Evolutionary conservation across 495 filamentous ascomycete species (phyloP).

Genomic region (Penicillium chermesinum): DNA sequence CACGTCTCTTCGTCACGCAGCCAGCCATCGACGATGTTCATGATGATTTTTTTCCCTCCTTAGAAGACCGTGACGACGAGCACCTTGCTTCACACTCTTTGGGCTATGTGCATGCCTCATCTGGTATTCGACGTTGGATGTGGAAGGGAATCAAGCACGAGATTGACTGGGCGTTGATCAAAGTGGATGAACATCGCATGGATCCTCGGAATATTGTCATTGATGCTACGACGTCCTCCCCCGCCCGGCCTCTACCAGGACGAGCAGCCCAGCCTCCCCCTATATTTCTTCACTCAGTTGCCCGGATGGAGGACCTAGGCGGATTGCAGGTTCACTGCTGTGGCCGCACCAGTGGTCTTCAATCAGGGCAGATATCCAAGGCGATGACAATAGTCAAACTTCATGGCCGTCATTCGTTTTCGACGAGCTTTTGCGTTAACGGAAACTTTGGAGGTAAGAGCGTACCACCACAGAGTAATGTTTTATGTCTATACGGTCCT

Average conservation of each 20-base stretch:
- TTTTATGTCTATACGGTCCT: slow-evolving; percentile 25
- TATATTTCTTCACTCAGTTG: slow-evolving; percentile 39
- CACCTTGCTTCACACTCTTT: slow-evolving; percentile 73
- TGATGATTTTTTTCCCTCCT: slow-evolving; percentile 65
- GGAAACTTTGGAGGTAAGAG: slow-evolving; percentile 62
- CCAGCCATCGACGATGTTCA: slow-evolving; percentile 82
- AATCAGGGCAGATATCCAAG: slow-evolving; percentile 67
- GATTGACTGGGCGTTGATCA: slow-evolving; percentile 92
- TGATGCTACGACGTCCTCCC: slow-evolving; percentile 31
- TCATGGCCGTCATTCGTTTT: slow-evolving; percentile 72
- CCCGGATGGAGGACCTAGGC: slow-evolving; percentile 53
- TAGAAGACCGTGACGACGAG: slow-evolving; percentile 61
- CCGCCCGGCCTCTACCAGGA: slow-evolving; percentile 7
- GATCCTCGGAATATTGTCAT: slow-evolving; percentile 64
- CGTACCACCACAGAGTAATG: slow-evolving; percentile 17
- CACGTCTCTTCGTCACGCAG: slow-evolving; percentile 71
- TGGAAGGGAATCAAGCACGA: slow-evolving; percentile 71
- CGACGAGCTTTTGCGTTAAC: slow-evolving; percentile 73
- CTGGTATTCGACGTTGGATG: slow-evolving; percentile 70
- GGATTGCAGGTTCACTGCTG: slow-evolving; percentile 79
- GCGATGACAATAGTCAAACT: slow-evolving; percentile 78
- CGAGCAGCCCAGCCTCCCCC: slow-evolving; percentile 21
- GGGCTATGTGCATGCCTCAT: slow-evolving; percentile 82
- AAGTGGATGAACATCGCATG: slow-evolving; percentile 65
- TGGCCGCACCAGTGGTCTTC: slow-evolving; percentile 83